phyloP scores from a whole-genome alignment of 2,329 filamentous ascomycete genomes.

The Fusarium sp. region DNA sequence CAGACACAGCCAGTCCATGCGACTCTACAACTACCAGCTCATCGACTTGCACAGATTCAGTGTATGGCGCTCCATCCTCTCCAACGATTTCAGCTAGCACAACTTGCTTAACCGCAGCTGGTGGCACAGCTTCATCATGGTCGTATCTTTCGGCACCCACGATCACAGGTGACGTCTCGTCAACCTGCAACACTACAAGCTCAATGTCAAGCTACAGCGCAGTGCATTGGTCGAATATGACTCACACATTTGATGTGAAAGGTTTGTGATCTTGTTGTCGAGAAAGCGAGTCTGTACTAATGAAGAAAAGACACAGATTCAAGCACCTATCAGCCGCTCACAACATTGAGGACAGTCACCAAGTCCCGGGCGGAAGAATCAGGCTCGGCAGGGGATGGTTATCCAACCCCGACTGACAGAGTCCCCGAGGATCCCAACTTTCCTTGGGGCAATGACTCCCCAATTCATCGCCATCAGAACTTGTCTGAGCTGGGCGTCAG shows the following conservation, averaged over 20 bases:
- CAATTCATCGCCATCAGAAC: conserved; percentile 50
- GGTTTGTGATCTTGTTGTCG: conserved; percentile 21
- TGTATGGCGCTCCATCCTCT: not conserved
- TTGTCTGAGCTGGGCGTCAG: conserved; percentile 43
- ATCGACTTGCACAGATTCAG: conserved; percentile 31
- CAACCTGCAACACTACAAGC: conserved; percentile 41
- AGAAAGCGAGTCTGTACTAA: conserved; percentile 4
- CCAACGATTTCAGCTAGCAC: conserved; percentile 11
- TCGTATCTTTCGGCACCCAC: conserved; percentile 23
- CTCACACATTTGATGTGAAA: conserved; percentile 14
- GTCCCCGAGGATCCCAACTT: conserved; percentile 48
- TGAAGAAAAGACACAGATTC: conserved; percentile 7
- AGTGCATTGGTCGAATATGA: conserved; percentile 33
- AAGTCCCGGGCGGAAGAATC: conserved; percentile 9
- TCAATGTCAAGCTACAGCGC: conserved; percentile 18
- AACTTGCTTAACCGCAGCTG: conserved; percentile 17
- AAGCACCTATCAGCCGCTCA: conserved; percentile 18
- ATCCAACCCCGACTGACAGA: conserved; percentile 36
- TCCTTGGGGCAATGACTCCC: conserved; percentile 52
- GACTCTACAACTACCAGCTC: conserved; percentile 13
- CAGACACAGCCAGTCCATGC: conserved; percentile 21
- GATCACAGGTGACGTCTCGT: conserved; percentile 12
- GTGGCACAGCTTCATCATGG: conserved; percentile 2
- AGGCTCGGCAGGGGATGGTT: conserved; percentile 6
- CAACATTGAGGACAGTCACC: conserved; percentile 39